These are phyloP conservation scores for Lipomyces anomalus DNA, from an alignment of 805 yeast genomes.

Conservation along the genomic window DNA sequence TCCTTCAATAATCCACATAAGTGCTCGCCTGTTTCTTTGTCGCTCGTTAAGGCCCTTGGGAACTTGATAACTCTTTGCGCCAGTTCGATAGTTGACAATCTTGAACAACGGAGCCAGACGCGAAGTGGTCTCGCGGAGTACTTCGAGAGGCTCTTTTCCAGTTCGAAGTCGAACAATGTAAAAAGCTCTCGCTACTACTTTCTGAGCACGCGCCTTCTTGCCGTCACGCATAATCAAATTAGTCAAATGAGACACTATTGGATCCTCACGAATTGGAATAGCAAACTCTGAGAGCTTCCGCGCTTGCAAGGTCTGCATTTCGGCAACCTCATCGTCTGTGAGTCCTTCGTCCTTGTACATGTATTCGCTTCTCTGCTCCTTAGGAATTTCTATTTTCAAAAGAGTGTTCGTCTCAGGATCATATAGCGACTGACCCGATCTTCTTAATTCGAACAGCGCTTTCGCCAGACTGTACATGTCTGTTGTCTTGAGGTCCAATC, in stretches of 20 bases:
- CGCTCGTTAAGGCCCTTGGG: constrained; percentile 79
- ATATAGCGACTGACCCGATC: too few relatives aligned
- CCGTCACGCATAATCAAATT: constrained; percentile 92
- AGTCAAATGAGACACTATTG: constrained; percentile 45
- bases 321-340: too few relatives aligned
- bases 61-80: constrained; percentile 72
- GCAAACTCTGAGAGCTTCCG: neutral
- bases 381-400: neutral
- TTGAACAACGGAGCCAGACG: constrained; percentile 78
- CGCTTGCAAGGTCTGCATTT: neutral
- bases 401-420: too few relatives aligned
- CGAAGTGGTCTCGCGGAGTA: constrained; percentile 70
- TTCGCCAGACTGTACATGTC: too few relatives aligned
- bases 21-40: constrained; percentile 81
- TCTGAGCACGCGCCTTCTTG: constrained; percentile 73
- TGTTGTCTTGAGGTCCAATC: too few relatives aligned
- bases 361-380: neutral
- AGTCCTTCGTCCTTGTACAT: too few relatives aligned
- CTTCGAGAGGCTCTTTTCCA: constrained; percentile 72
- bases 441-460: too few relatives aligned
- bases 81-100: constrained; percentile 69
- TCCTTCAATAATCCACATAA: constrained; percentile 85
- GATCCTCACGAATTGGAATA: constrained; percentile 12
- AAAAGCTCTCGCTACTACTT: constrained; percentile 65
- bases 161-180: constrained; percentile 68